Base-by-base conservation (phyloP, 257 asterid species). In the Penstemon barbatus region DNA sequence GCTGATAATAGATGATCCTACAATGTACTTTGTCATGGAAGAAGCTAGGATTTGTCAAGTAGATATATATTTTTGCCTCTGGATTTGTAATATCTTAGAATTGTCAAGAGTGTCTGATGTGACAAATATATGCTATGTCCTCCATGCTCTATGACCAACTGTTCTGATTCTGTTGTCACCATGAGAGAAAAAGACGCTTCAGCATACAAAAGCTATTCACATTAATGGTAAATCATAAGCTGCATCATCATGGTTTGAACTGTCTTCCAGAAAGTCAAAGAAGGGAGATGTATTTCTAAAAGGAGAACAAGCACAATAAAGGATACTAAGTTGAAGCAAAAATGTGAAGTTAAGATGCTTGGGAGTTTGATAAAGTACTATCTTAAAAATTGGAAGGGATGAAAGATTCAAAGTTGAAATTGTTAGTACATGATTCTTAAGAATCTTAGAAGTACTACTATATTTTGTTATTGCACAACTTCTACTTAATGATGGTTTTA, bases 281-380 rank as follows among this genome's bases (percentile, higher is more conserved):
- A 42, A 45, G 42, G 43, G 60, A 15, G 8, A 38, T 25, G 4
- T 11, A 46, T 11, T 61, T 45, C 12, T 48, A 42, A 15, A 41
- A 65, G 54, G 63, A 33, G 58, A 49, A 40, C 19, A 25, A 25
- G 33, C 3, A 25, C 33, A 25, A 25, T 25, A 25, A 25, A 25
- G 38, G 57, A 36, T 19, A 55, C 68, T 40, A 54, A 13, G 40
- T 15, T 61, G 48, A 57, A 19, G 39, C 49, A 57, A 66, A 72
- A 66, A 44, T 25, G 4, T 73, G 57, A 40, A 33, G 70, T 46
- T n/a, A n/a, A n/a, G n/a, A n/a, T n/a, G n/a, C n/a, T n/a, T n/a
- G 37, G 49, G 7, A 9, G 65, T 46, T 62, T 41, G 11, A 15
- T 41, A 10, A 51, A 37, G 40, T 64, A 42, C 7, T 52, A 33